A percentile compares a stretch with the other conserved stretches of the same genome.
Evolutionary conservation across 2,329 filamentous ascomycete genomes (phyloP).

Genomic region (Beauveria rudraprayagi): DNA sequence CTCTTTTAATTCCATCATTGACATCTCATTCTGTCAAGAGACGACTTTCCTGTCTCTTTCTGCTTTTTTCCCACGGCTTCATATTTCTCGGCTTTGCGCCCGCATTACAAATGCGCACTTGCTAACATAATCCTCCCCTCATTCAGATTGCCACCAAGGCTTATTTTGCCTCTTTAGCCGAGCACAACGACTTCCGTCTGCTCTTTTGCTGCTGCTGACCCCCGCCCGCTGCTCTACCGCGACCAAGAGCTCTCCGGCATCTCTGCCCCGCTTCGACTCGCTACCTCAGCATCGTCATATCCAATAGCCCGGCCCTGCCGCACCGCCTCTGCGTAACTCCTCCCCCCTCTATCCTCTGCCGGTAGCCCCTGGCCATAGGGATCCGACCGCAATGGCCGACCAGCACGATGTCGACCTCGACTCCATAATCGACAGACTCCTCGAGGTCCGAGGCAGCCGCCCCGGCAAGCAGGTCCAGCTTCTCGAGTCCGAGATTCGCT

Average conservation of each 20-base stretch:
- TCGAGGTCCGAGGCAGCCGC: slow-evolving; percentile 95
- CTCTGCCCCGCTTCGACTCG: background rate
- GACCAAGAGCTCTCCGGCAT: background rate
- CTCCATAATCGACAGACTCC: slow-evolving; percentile 96
- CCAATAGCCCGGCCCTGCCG: background rate
- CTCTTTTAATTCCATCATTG: background rate
- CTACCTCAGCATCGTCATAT: background rate
- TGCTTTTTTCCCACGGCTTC: background rate
- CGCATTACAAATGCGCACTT: slow-evolving; percentile 6
- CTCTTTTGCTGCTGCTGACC: background rate
- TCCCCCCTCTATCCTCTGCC: background rate
- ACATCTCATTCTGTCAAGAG: background rate
- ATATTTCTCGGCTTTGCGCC: background rate
- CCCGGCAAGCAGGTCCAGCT: slow-evolving; percentile 98
- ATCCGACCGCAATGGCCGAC: slow-evolving; percentile 42
- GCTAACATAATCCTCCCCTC: background rate
- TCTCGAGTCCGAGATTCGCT: slow-evolving; percentile 91
- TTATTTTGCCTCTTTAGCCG: background rate
- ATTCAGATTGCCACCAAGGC: slow-evolving; percentile 4
- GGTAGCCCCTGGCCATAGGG: slow-evolving; percentile 2
- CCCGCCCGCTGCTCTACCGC: background rate
- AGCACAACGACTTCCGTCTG: background rate
- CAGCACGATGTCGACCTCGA: slow-evolving; percentile 92
- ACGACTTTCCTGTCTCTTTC: background rate
- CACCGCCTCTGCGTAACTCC: background rate